Evolutionary conservation across 1,284 basidiomycete species (phyloP), one percentile per base, ranked within the genome.

Genomic region (Cryptococcus sp.): DNA sequence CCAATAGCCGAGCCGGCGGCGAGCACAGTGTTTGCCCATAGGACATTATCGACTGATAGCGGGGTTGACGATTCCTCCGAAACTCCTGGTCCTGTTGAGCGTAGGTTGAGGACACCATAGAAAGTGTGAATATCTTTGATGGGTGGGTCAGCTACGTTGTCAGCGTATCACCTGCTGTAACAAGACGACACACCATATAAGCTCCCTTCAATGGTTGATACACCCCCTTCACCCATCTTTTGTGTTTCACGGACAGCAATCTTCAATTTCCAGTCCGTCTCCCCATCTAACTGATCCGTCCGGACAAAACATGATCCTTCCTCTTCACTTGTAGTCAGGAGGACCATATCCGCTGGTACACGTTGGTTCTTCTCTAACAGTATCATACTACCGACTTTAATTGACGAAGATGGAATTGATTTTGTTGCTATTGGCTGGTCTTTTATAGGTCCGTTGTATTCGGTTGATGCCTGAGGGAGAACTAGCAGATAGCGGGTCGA

Each of bases 221-320:
- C 73, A 22, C 86, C 85, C 18, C 88, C 79, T 37, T 79, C 82
- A 0, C 78, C 77, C 55, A 94, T 74, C 62, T 84, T 84, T 76
- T 97, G 92, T 25, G 87, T 90, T 23, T 85, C 80, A 1, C 86
- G 82, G 3, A 96, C 85, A 0, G 94, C 93, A 1, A 97, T 85
- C 10, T 90, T 84, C 46, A 98, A 78, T 73, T 99, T 99, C 96
- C 96, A 98, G 66, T 98, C 96, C 1, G 96, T 99, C 76, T 99
- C 96, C 42, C 96, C 96, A 63, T 99, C 96, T 10, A 99, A 81
- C 69, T 98, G 96, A 74, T 99, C 96, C 0, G 96, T 99, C 4
- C 94, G 81, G 49, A 99, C 88, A 73, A 98, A 99, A 71, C 94
- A 98, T 1, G 92, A 93, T 1, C 96, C 96, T 31, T 86, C 73